Percentiles rank a stretch among this genome's conserved stretches.
These are phyloP conservation scores for Saksenaea oblongispora DNA, from an alignment of 371 early-diverging fungal genomes.

Conservation along the genomic window DNA sequence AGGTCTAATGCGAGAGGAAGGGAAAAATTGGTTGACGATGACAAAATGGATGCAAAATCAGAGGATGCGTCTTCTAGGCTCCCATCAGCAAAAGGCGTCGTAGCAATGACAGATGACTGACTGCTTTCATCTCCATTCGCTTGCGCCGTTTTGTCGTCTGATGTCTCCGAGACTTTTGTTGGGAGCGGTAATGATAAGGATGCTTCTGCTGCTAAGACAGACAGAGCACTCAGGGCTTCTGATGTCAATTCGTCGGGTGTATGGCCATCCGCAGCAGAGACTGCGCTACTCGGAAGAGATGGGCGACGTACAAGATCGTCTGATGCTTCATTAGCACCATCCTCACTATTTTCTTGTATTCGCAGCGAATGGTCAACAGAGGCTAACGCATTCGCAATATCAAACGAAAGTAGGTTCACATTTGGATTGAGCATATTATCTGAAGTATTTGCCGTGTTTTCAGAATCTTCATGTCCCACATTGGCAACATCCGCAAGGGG, in stretches of 20 bases:
- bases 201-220: slow-evolving; percentile 21
- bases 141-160: slow-evolving; percentile 3
- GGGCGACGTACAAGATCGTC: slow-evolving; percentile 27
- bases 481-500: slow-evolving; percentile 16
- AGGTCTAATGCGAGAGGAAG: neutral
- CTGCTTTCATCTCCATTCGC: neutral
- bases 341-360: neutral
- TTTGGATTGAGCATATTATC: neutral
- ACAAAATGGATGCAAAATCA: neutral
- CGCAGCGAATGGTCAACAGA: neutral
- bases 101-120: neutral
- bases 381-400: neutral
- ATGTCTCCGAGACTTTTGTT: slow-evolving; percentile 10
- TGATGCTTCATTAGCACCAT: neutral
- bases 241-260: slow-evolving; percentile 24
- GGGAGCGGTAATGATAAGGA: slow-evolving; percentile 17
- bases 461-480: neutral
- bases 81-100: neutral
- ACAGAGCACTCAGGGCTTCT: slow-evolving; percentile 30
- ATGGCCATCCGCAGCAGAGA: slow-evolving; percentile 26
- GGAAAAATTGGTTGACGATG: neutral
- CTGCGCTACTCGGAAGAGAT: slow-evolving; percentile 41
- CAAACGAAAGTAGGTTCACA: slow-evolving; percentile 4
- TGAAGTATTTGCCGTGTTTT: neutral
- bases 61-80: neutral